A percentile compares a stretch with the other conserved stretches of the same genome.
phyloP scores from a whole-genome alignment of 1,284 basidiomycete species.

The Inonotus obliquus region DNA sequence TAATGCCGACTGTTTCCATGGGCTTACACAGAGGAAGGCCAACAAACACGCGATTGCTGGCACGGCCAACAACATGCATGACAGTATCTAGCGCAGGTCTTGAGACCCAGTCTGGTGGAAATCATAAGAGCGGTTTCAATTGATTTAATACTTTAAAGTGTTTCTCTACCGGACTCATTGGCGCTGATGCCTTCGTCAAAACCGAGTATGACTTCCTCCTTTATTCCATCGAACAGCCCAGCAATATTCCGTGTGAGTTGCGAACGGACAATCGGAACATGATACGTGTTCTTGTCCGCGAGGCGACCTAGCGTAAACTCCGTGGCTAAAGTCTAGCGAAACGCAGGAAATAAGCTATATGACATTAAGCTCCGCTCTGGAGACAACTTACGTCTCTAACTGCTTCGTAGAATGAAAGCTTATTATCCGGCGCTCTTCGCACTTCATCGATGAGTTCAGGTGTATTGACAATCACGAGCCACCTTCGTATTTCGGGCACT shows the following conservation, averaged over 20 bases:
- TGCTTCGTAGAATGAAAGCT: slow-evolving; percentile 30
- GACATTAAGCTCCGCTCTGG: not conserved
- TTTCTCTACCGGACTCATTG: slow-evolving; percentile 3
- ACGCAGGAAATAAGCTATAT: not conserved
- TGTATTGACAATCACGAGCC: slow-evolving; percentile 31
- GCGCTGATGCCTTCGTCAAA: slow-evolving; percentile 22
- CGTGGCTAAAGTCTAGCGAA: not conserved
- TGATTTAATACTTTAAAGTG: not conserved
- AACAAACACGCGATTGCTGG: slow-evolving; percentile 37
- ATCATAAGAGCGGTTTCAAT: slow-evolving; percentile 21
- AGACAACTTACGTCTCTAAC: slow-evolving; percentile 24
- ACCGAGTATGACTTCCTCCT: slow-evolving; percentile 25
- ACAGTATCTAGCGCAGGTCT: slow-evolving; percentile 21
- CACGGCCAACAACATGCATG: slow-evolving; percentile 33
- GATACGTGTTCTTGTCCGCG: slow-evolving; percentile 19
- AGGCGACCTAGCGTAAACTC: not conserved
- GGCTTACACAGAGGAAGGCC: slow-evolving; percentile 37
- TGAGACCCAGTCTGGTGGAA: slow-evolving; percentile 28
- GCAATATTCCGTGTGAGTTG: slow-evolving; percentile 25
- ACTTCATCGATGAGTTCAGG: slow-evolving; percentile 33
- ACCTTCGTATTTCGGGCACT: slow-evolving; percentile 28
- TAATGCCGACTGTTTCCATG: no score
- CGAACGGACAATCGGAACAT: slow-evolving; percentile 23
- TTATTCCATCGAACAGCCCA: slow-evolving; percentile 23
- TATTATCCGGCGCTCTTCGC: slow-evolving; percentile 30